Base-by-base conservation (phyloP, 2,329 filamentous ascomycete species). In the Colletotrichum graminicola region DNA sequence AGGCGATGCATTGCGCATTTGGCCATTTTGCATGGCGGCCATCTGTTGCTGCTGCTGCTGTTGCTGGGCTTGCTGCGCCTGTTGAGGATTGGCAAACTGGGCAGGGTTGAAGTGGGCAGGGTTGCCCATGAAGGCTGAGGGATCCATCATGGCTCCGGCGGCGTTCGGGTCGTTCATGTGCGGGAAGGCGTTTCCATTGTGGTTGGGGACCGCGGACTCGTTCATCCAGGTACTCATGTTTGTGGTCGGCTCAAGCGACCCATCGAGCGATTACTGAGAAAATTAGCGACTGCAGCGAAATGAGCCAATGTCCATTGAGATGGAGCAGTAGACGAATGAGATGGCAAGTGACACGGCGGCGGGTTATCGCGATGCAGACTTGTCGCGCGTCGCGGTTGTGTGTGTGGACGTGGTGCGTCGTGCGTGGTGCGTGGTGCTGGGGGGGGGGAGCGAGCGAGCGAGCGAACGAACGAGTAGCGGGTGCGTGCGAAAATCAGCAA, bases 1-100 rank as follows among this genome's bases (percentile, higher is more conserved):
- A 55, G 93, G 93, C 65, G 94, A 95, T 73, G 90, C 91, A 82
- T 94, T 95, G 86, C 94, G 93, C 86, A 93, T 92, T 77, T 87
- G 90, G 83, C 93, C 92, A 84, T 95, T 96, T 80, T 93, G 93
- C 89, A 95, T 92, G 78, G 82, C 84, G 72, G 84, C 82, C 82
- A 89, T 86, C 79, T 88, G 87, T 73, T 82, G 82, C 70, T 82
- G 81, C 36, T 73, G 73, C 66, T 75, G 66, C 26, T 73, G 68
- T 73, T 71, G 68, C 51, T 73, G 76, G 62, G 75, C 67, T 66
- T 76, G 73, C 49, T 74, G 71, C 5, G 71, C 52, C 73, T 75
- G 76, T 74, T 89, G 87, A 63, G 83, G 84, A 76, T 88, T 90
- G 73, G 85, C 80, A 75, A 89, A 90, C 73, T 85, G 81, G 75